Evolutionary conservation across 2,329 filamentous ascomycete species (phyloP), one percentile per base, ranked within the genome.

Genomic region (Knufia fluminis): DNA sequence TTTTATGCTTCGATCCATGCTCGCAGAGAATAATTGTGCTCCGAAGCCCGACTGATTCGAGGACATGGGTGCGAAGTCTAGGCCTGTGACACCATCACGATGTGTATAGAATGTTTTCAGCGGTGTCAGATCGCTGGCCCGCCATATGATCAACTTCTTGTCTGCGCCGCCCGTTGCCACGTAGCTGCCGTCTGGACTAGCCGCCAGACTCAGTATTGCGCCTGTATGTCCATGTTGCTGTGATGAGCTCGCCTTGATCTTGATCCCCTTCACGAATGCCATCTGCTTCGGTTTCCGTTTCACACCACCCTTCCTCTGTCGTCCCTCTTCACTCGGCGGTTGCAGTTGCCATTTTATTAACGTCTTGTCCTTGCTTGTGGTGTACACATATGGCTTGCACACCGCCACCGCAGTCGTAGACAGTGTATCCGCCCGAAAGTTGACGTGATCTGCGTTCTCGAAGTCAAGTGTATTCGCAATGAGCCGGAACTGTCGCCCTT

Each of bases 1-100:
- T 68, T 97, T 97, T 63, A 98, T 84, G 2, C 91, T 95, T 36
- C 92, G 80, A 68, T 98, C 92, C 61, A 84, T 86, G 48, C 87
- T 92, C 51, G 85, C 84, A 2, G 88, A 94, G 70, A 94, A 98
- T 17, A 98, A 72, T 67, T 96, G 90, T 62, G 96, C 94, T 31
- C 70, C 70, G 3, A 77, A 73, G 16, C 58, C 57, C 43, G 67
- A 69, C 60, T 71, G 66, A 10, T 62, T 61, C 16, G 68, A 68
- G 14, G 86, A 90, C 44, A 85, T 86, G 54, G 86, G 77, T 32
- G 89, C 83, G 64, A 98, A 98, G 0, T 83, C 85, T 16, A 98
- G 72, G 0, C 84, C 83, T 4, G 86, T 91, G 45, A 98, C 81
- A 14, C 87, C 79, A 61, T 94, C 92, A 53, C 92, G 81, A 69